Base-by-base conservation (phyloP, 306 rosid species). In the Casuarina glauca region DNA sequence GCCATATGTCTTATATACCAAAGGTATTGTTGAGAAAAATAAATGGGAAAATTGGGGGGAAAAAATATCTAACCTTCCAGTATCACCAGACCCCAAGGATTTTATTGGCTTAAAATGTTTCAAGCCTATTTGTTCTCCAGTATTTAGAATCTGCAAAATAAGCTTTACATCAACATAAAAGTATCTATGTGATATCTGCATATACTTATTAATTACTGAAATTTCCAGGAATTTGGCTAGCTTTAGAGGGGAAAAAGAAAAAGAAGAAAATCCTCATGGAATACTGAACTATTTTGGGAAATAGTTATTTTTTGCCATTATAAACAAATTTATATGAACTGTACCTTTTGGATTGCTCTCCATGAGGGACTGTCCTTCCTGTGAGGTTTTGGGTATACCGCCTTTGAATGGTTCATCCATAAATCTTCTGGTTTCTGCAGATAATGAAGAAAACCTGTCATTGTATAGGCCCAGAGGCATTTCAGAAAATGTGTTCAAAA, bases 361-460 rank as follows among this genome's bases (percentile, higher is more conserved):
- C 99, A 95, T 49, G 91, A 76, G 75, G 88, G 84, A 43, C 81
- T 86, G 5, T 84, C 86, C 82, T 58, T 93, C 86, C 97, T 91
- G 73, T 95, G 99, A 82, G 99, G 99, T 82, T 95, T 95, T 43
- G 99, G 94, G 5, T 39, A 83, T 80, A 95, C 99, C 53, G 72
- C 54, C 82, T 93, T 95, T 4, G 99, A 93, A 86, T 95, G 99
- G 74, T 93, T 95, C 32, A 74, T 63, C 99, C 99, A 95, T 80
- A 95, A 82, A 87, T 95, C 99, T n/a, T 95, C 97, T 11, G 99
- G 99, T 92, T 78, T 95, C 99, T 95, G 87, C 74, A 85, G 70
- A 75, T 43, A 17, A n/a, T 53, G 55, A 74, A 82, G 82, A 43
- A 26, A 1, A 49, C 50, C 50, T 80, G 76, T 86, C 64, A 86